Conservation (phyloP, 345 rosid genomes). For the Syzygium jambos region DNA sequence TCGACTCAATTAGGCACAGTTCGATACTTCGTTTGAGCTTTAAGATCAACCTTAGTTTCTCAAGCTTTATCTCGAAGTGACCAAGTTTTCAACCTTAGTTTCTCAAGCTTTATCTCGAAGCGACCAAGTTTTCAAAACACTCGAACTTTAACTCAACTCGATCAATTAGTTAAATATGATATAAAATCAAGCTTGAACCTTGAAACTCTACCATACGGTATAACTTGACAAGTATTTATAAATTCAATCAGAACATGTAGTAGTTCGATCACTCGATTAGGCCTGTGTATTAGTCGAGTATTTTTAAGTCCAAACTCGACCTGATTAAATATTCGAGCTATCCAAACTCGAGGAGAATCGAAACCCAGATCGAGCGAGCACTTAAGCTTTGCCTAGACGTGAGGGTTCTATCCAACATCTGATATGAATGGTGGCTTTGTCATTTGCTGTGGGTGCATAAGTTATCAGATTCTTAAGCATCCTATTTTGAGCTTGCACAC, state of each 20-base stretch:
- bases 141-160: background rate
- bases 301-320: background rate
- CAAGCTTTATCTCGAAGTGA: background rate
- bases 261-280: background rate
- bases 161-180: background rate
- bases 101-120: background rate
- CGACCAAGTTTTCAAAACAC: background rate
- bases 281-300: background rate
- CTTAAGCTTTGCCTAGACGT: background rate
- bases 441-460: background rate
- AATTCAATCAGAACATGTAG: background rate
- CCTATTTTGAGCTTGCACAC: background rate
- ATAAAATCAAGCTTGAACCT: background rate
- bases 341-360: background rate
- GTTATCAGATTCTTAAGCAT: background rate
- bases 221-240: background rate
- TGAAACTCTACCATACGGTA: rapidly evolving
- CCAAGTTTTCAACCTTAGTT: background rate
- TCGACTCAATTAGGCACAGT: background rate
- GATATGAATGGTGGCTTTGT: background rate
- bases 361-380: background rate
- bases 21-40: background rate
- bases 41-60: background rate
- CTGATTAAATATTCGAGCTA: background rate
- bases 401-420: background rate